Evolutionary conservation across 805 yeast species (phyloP), one percentile per base, ranked within the genome.

Genomic region (Candida vaughaniae): DNA sequence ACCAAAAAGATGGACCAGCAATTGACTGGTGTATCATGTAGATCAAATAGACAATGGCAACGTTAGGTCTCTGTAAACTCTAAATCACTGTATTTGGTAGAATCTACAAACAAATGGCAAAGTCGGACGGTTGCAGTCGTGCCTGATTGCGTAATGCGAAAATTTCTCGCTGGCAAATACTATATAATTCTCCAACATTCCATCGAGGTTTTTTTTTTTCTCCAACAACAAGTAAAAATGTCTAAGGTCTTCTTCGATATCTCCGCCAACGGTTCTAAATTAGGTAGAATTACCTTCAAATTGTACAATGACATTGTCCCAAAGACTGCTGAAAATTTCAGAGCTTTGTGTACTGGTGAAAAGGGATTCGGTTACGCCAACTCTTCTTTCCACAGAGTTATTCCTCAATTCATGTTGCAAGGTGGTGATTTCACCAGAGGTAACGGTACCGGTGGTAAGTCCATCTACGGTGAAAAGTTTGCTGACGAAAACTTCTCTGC

Each of bases 371-470:
- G 96, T 43, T 89, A 82, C 78, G 81, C 82, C 61, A 77, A 75
- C 56, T 85, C 95, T 33, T 73, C 81, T 49, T 90, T 91, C 93
- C 97, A 90, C 87, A 84, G 96, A 75, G 95, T 90, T 49, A 89
- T 89, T 58, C 96, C 96, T 49, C 81, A 85, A 66, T 90, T 90
- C 76, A 90, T 90, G 98, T 75, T 91, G 62, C 98, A 90, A 77
- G 97, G 76, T 56, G 74, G 74, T 52, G 74, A 69, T 49, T 66
- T 67, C 59, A 63, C 69, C 47, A 57, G 63, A 69, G 83, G 86
- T 66, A 82, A 85, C 64, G 97, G 98, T 52, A 80, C 85, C 53
- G 98, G 98, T 63, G 98, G 98, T 63, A 81, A 80, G 66, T 82
- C 89, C 32, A 84, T 84, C 65, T 84, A 84, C 64, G 93, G 91